A percentile compares a stretch with the other conserved stretches of the same genome.
These are phyloP conservation scores for Chrysanthemum lavandulifolium DNA, from an alignment of 129 eudicot genomes.

Conservation along the genomic window DNA sequence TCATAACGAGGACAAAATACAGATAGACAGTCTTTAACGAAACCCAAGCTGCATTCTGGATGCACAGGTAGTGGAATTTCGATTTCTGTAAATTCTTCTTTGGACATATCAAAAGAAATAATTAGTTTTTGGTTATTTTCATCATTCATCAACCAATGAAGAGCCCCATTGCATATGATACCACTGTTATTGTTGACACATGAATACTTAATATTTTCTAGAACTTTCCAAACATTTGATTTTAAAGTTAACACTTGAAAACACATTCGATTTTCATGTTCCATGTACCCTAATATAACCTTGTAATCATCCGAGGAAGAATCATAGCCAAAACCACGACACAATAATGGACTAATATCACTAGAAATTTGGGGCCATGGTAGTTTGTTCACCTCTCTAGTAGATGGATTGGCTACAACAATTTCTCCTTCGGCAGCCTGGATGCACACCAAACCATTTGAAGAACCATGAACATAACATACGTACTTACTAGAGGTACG, in stretches of 20 bases:
- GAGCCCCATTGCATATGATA: neutral
- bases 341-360: neutral
- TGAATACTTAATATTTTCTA: neutral
- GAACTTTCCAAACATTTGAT: conserved; percentile 7
- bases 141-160: neutral
- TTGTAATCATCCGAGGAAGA: conserved; percentile 4
- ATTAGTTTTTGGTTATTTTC: neutral
- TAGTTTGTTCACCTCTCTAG: neutral
- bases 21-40: neutral
- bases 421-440: neutral
- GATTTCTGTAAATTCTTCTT: conserved; percentile 8
- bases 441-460: conserved; percentile 9
- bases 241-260: neutral
- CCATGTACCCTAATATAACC: neutral
- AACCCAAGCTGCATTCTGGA: neutral
- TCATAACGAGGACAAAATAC: neutral
- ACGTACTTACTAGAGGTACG: too few species aligned
- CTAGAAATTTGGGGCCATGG: neutral
- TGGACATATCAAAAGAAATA: conserved; percentile 2
- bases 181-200: neutral
- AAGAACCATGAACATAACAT: conserved; percentile 8
- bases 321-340: conserved; percentile 25
- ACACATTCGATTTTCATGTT: neutral
- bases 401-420: neutral
- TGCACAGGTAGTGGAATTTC: neutral